These are phyloP conservation scores for Collariella sp. DNA, from an alignment of 495 filamentous ascomycete species.

Conservation along the genomic window DNA sequence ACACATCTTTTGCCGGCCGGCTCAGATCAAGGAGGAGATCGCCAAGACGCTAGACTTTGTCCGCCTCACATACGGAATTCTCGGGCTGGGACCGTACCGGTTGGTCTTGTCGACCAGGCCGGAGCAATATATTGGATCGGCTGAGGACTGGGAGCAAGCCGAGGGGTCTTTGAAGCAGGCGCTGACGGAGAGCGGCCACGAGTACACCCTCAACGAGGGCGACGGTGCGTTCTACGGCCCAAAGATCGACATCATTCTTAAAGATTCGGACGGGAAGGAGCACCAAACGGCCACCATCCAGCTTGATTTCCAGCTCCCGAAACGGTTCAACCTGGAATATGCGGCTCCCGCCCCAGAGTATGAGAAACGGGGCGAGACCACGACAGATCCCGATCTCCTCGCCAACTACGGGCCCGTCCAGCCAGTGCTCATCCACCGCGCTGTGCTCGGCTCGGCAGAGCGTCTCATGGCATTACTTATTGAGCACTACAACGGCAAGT, in stretches of 20 bases:
- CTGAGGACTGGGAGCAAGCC: slow-evolving; percentile 75
- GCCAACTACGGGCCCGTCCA: slow-evolving; percentile 47
- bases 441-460: slow-evolving; percentile 80
- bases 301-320: slow-evolving; percentile 87
- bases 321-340: slow-evolving; percentile 72
- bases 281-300: slow-evolving; percentile 91
- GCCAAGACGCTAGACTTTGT: slow-evolving; percentile 71
- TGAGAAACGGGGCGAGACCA: slow-evolving; percentile 47
- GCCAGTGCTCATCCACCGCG: slow-evolving; percentile 82
- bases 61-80: slow-evolving; percentile 62
- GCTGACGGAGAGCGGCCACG: slow-evolving; percentile 53
- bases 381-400: slow-evolving; percentile 35
- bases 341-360: slow-evolving; percentile 63
- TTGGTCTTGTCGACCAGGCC: slow-evolving; percentile 78
- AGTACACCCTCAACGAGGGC: slow-evolving; percentile 66
- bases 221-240: slow-evolving; percentile 94
- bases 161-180: slow-evolving; percentile 65
- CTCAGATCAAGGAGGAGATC: slow-evolving; percentile 77
- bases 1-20: slow-evolving; percentile 85
- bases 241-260: slow-evolving; percentile 85
- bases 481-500: slow-evolving; percentile 71
- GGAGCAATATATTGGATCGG: slow-evolving; percentile 67
- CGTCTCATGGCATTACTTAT: slow-evolving; percentile 80
- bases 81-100: slow-evolving; percentile 65
- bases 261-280: slow-evolving; percentile 75